phyloP scores from a whole-genome alignment of 345 rosid species.

The Hevea brasiliensis region DNA sequence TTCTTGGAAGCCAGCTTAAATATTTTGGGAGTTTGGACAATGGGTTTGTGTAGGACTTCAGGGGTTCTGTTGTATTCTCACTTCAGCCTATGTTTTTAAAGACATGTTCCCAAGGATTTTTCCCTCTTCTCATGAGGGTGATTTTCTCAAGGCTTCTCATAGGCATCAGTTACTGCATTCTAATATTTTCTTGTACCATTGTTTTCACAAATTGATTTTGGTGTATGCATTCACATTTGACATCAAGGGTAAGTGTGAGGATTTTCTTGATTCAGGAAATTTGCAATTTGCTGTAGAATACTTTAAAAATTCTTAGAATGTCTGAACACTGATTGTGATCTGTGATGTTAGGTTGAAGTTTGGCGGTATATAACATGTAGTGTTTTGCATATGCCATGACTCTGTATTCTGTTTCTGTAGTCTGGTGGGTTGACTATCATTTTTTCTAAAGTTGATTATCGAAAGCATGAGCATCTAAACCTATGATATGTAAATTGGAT shows the following conservation, averaged over 20 bases:
- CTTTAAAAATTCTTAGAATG: background rate
- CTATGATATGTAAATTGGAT: background rate
- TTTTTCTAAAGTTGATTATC: background rate
- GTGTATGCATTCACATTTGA: no score
- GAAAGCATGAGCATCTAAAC: no score
- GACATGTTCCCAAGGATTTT: background rate
- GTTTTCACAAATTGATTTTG: background rate
- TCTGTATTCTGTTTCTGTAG: no score
- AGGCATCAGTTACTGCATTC: background rate
- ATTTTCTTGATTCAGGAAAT: conserved; percentile 2
- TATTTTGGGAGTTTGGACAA: background rate
- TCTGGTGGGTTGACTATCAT: background rate
- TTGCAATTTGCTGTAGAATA: background rate
- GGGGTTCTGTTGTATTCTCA: background rate
- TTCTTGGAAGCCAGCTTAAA: background rate
- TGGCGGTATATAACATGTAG: background rate
- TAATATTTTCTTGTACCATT: background rate
- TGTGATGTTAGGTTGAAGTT: background rate
- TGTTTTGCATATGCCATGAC: background rate
- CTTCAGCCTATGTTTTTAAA: background rate
- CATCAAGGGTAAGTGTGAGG: background rate
- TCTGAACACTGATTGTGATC: background rate
- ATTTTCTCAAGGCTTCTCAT: background rate
- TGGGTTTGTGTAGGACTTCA: background rate
- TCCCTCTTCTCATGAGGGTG: background rate